These are phyloP conservation scores for Xylaria polymorpha DNA, from an alignment of 2,329 filamentous ascomycete genomes.

Conservation along the genomic window DNA sequence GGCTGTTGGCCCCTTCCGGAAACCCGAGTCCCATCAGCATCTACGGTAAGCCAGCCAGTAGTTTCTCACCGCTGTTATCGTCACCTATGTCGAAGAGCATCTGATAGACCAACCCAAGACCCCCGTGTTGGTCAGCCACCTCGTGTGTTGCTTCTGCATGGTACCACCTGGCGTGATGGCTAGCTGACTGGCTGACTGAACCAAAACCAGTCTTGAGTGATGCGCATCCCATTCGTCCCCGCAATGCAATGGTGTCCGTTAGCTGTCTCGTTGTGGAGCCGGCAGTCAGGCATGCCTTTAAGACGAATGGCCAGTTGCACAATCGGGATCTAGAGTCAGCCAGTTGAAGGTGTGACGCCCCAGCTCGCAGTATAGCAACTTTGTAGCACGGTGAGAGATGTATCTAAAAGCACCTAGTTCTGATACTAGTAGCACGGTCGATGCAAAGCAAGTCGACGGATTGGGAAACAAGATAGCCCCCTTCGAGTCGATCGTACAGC, in stretches of 20 bases:
- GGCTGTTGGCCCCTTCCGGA: conserved; percentile 23
- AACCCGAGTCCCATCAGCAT: conserved; percentile 19
- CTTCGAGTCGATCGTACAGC: conserved; percentile 27
- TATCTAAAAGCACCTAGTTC: conserved; percentile 9
- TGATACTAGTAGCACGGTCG: conserved; percentile 7
- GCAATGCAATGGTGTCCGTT: conserved; percentile 35
- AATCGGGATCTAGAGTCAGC: conserved; percentile 22
- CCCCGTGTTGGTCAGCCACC: conserved; percentile 19
- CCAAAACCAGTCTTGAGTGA: conserved; percentile 6
- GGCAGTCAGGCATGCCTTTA: conserved; percentile 10
- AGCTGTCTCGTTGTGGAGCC: conserved; percentile 19
- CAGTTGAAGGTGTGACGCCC: conserved; percentile 17
- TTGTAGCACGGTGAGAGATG: background rate
- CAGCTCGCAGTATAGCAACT: conserved; percentile 13
- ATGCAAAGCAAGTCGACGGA: conserved; percentile 35
- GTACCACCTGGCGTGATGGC: conserved; percentile 8
- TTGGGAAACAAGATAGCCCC: conserved; percentile 27
- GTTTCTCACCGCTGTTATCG: conserved; percentile 7
- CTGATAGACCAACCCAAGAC: background rate
- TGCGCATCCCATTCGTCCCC: conserved; percentile 34
- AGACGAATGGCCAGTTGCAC: conserved; percentile 19
- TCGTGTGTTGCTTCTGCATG: conserved; percentile 11
- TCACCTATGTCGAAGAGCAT: background rate
- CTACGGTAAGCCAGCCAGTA: background rate
- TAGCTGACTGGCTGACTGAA: conserved; percentile 3